Evolutionary conservation across 352 stramenopile genomes (phyloP).

Genomic region (Globisporangium paddicum): DNA sequence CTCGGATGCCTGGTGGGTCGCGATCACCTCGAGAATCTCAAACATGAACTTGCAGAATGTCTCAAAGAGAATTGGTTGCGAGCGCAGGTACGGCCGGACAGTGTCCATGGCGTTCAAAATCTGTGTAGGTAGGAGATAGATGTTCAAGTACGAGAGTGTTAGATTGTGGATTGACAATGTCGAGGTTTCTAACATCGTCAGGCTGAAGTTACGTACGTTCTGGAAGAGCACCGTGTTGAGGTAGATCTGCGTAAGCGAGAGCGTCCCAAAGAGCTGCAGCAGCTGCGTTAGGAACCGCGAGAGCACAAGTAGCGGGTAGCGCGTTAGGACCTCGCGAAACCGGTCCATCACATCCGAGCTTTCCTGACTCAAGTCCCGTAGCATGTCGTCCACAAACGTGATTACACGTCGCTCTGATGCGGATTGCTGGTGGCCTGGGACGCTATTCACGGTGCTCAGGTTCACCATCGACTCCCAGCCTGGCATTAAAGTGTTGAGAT

Average conservation of each 20-base stretch:
- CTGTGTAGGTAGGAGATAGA: conserved; percentile 13
- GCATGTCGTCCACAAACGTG: conserved; percentile 39
- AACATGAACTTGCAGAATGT: conserved; percentile 54
- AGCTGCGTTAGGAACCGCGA: conserved; percentile 42
- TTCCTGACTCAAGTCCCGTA: conserved; percentile 40
- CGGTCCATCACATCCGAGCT: conserved; percentile 46
- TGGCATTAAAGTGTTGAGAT: conserved; percentile 47
- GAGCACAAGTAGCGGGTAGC: conserved; percentile 50
- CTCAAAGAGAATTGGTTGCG: conserved; percentile 25
- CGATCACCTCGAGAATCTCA: conserved; percentile 62
- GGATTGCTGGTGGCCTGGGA: conserved; percentile 12
- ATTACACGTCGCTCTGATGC: conserved; percentile 19
- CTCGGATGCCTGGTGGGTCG: conserved; percentile 54
- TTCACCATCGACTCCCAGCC: conserved; percentile 51
- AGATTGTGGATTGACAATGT: not conserved
- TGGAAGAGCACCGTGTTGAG: conserved; percentile 54
- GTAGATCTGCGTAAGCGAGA: conserved; percentile 70
- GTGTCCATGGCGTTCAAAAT: conserved; percentile 62
- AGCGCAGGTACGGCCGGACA: conserved; percentile 29
- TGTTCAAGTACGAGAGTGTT: not conserved
- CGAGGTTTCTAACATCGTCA: too few species aligned
- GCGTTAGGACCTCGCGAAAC: conserved; percentile 51
- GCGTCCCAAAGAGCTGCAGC: conserved; percentile 44
- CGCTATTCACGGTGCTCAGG: conserved; percentile 15
- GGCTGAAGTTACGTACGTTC: conserved; percentile 31